phyloP scores from a whole-genome alignment of 352 stramenopile genomes.

The Blastocystis sp. region DNA sequence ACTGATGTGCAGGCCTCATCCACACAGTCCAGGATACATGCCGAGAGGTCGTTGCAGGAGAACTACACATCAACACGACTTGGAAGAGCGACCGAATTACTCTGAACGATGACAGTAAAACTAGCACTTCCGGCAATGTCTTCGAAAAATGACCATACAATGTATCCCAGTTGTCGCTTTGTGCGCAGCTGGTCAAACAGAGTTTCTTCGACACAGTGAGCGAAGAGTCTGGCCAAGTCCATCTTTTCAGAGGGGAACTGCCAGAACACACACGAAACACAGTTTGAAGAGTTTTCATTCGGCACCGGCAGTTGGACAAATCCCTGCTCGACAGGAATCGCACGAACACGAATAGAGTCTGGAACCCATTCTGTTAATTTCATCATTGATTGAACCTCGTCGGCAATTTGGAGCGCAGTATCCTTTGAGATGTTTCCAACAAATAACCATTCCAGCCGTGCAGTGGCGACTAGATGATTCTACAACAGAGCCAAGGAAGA shows the following conservation, averaged over 20 bases:
- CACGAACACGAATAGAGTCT: background rate
- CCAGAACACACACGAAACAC: background rate
- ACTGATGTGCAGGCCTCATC: background rate
- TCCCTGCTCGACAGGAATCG: background rate
- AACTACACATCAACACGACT: background rate
- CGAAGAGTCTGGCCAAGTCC: background rate
- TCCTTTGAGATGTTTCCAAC: background rate
- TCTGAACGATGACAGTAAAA: slow-evolving; percentile 43
- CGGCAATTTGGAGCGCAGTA: background rate
- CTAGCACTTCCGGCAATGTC: background rate
- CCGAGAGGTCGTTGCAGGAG: background rate
- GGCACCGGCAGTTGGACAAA: background rate
- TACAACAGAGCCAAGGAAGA: background rate
- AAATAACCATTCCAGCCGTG: slow-evolving; percentile 14
- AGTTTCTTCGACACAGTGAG: background rate
- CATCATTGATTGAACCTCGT: background rate
- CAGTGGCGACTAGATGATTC: background rate
- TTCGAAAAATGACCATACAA: slow-evolving; percentile 37
- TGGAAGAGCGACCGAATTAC: background rate
- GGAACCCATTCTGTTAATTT: background rate
- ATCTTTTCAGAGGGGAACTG: background rate
- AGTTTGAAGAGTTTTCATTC: slow-evolving; percentile 10
- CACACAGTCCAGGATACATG: slow-evolving; percentile 8
- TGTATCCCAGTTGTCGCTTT: slow-evolving; percentile 15
- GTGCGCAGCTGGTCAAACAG: slow-evolving; percentile 17